These are phyloP conservation scores for Diplotaxis tenuifolia DNA, from an alignment of 345 rosid genomes.

Conservation along the genomic window DNA sequence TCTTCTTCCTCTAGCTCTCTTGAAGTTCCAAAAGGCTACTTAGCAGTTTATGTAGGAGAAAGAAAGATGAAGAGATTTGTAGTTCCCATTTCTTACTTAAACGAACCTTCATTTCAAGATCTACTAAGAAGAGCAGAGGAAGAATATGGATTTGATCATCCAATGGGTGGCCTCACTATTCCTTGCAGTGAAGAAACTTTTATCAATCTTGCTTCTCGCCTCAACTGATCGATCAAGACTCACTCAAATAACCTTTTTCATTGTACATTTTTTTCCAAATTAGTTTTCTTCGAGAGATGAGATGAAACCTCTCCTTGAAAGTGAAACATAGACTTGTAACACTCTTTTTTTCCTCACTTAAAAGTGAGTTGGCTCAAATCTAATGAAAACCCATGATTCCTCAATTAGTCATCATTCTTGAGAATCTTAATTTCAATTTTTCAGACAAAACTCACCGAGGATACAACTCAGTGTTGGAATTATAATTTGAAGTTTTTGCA, in stretches of 20 bases:
- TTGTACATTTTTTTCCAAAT: slow-evolving; percentile 22
- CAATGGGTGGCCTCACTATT: slow-evolving; percentile 46
- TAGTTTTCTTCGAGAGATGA: slow-evolving; percentile 35
- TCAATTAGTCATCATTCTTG: background rate
- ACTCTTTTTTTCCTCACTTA: slow-evolving; percentile 37
- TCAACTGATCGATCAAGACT: slow-evolving; percentile 23
- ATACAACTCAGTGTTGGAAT: slow-evolving; percentile 30
- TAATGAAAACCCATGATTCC: background rate
- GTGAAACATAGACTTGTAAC: slow-evolving; percentile 38
- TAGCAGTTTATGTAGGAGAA: slow-evolving; percentile 47
- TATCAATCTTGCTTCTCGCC: slow-evolving; percentile 37
- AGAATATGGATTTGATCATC: slow-evolving; percentile 44
- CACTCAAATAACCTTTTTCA: slow-evolving; percentile 16
- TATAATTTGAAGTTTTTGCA: slow-evolving; percentile 28
- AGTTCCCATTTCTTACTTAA: slow-evolving; percentile 41
- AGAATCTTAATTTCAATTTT: background rate
- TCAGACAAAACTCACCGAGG: slow-evolving; percentile 25
- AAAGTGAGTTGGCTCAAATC: slow-evolving; percentile 27
- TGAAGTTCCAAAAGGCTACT: slow-evolving; percentile 47
- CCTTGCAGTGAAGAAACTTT: slow-evolving; percentile 46
- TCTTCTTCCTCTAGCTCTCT: slow-evolving; percentile 25
- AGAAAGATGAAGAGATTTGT: slow-evolving; percentile 39
- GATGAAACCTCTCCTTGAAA: slow-evolving; percentile 36
- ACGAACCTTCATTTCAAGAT: slow-evolving; percentile 43
- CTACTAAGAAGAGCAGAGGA: slow-evolving; percentile 41